phyloP scores from a whole-genome alignment of 805 yeast genomes.

The Kluyveromyces wickerhamii region DNA sequence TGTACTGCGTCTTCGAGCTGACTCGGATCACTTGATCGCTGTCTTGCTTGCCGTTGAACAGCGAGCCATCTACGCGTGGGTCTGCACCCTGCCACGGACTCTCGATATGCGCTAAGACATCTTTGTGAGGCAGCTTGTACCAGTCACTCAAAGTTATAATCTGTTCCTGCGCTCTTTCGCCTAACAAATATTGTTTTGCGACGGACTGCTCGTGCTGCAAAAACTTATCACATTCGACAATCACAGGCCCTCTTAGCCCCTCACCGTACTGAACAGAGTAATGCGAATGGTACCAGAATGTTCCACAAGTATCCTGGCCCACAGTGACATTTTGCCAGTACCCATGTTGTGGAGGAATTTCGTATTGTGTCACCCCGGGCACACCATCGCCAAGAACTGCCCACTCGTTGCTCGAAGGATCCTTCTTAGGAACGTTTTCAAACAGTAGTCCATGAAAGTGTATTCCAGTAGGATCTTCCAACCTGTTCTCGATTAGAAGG shows the following conservation, averaged over 20 bases:
- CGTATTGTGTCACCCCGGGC: conserved; percentile 52
- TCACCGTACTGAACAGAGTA: conserved; percentile 42
- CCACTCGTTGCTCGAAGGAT: conserved; percentile 36
- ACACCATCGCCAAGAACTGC: conserved; percentile 36
- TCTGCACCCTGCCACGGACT: conserved; percentile 19
- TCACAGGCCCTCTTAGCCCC: conserved; percentile 42
- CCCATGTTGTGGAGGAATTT: conserved; percentile 57
- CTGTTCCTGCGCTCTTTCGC: background rate
- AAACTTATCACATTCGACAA: conserved; percentile 43
- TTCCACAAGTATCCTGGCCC: conserved; percentile 39
- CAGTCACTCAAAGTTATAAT: conserved; percentile 51
- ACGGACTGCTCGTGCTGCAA: conserved; percentile 31
- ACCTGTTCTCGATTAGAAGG: conserved; percentile 14
- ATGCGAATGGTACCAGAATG: conserved; percentile 54
- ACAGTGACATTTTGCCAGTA: conserved; percentile 40
- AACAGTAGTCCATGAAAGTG: conserved; percentile 49
- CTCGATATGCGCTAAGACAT: conserved; percentile 28
- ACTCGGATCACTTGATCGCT: conserved; percentile 27
- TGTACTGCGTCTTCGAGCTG: conserved; percentile 37
- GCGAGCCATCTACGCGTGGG: conserved; percentile 21
- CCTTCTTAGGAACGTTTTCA: conserved; percentile 23
- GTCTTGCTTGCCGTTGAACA: conserved; percentile 18
- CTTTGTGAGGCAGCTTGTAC: conserved; percentile 43
- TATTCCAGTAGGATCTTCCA: conserved; percentile 30
- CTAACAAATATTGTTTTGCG: conserved; percentile 1